Evolutionary conservation across 371 early-diverging fungal species (phyloP).

Genomic region (Mucor piriformis): DNA sequence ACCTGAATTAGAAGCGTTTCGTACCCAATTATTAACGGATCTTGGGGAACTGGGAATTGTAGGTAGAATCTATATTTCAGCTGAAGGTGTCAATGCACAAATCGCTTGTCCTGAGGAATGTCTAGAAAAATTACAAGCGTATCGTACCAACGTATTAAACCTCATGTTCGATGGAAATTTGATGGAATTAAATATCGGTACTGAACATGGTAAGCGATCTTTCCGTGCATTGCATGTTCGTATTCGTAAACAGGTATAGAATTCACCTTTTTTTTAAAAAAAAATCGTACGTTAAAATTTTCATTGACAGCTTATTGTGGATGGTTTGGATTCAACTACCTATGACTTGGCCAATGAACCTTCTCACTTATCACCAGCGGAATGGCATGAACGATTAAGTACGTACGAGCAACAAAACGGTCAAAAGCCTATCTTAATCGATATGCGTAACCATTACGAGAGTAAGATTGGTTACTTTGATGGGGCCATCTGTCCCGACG

Average conservation of each 20-base stretch:
- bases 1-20: conserved; percentile 41
- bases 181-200: conserved; percentile 71
- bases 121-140: conserved; percentile 46
- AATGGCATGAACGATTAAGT: conserved; percentile 62
- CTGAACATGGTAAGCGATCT: conserved; percentile 62
- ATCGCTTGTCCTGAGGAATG: conserved; percentile 68
- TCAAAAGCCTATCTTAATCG: conserved; percentile 64
- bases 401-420: conserved; percentile 41
- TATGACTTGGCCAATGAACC: conserved; percentile 69
- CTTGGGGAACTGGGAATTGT: conserved; percentile 60
- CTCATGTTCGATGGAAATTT: conserved; percentile 42
- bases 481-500: conserved; percentile 74
- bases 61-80: conserved; percentile 78
- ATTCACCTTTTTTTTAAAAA: background rate
- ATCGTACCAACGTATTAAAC: conserved; percentile 27
- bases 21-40: conserved; percentile 53
- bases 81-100: conserved; percentile 85
- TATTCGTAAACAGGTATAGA: conserved; percentile 62
- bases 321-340: conserved; percentile 56
- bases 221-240: conserved; percentile 79
- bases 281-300: background rate
- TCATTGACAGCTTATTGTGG: conserved; percentile 59
- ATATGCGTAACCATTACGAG: conserved; percentile 87
- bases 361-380: conserved; percentile 67
- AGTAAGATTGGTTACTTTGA: conserved; percentile 77